These are phyloP conservation scores for Podaxis sp. DNA, from an alignment of 768 basidiomycete genomes.

Conservation along the genomic window DNA sequence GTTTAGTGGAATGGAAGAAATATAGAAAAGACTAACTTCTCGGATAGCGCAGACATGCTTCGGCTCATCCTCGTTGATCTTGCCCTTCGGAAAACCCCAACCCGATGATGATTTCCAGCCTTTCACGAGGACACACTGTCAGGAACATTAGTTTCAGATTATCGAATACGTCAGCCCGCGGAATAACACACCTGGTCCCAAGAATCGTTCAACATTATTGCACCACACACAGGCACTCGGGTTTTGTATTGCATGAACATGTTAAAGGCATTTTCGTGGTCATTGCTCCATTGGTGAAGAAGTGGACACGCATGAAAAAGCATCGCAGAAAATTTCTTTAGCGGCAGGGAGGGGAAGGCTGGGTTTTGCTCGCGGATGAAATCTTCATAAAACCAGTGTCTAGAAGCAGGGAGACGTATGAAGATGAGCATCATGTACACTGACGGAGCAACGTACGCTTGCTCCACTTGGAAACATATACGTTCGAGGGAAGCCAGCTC, in stretches of 20 bases:
- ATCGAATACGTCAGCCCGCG: background rate
- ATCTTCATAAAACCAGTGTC: constrained; percentile 99
- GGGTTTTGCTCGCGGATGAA: constrained; percentile 92
- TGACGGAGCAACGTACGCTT: constrained; percentile 70
- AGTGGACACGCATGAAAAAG: constrained; percentile 85
- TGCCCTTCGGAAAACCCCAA: constrained; percentile 99
- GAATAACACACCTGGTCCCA: constrained; percentile 79
- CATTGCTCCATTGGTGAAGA: constrained; percentile 77
- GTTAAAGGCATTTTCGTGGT: constrained; percentile 84
- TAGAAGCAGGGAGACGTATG: constrained; percentile 31
- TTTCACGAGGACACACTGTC: constrained; percentile 93
- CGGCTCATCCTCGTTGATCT: constrained; percentile 94
- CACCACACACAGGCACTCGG: constrained; percentile 95
- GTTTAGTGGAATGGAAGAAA: constrained; percentile 14
- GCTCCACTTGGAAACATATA: constrained; percentile 98
- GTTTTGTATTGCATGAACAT: constrained; percentile 97
- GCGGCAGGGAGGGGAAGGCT: constrained; percentile 80
- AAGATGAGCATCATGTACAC: constrained; percentile 9
- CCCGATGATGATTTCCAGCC: constrained; percentile 97
- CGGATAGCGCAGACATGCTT: constrained; percentile 83
- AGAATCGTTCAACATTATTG: constrained; percentile 88
- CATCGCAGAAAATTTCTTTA: constrained; percentile 93
- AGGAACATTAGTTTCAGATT: background rate
- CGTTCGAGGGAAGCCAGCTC: constrained; percentile 90
- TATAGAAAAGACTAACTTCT: constrained; percentile 60